Base-by-base conservation (phyloP, 768 basidiomycete species). In the Mycena pura region DNA sequence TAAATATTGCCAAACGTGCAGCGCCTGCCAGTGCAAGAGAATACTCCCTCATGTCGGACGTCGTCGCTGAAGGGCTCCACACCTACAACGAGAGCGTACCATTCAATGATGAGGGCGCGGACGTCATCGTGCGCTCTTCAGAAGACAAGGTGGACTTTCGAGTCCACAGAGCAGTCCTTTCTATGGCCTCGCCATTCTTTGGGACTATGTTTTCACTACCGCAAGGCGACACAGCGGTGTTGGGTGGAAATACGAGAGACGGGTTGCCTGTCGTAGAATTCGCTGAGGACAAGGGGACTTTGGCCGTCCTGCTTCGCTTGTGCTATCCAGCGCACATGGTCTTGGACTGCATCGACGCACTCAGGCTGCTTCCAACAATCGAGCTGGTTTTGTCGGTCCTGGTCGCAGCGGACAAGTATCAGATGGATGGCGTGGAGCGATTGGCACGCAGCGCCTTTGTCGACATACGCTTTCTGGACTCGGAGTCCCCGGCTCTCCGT, bases 341-440 rank as follows among this genome's bases (percentile, higher is more conserved):
- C 47, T 65, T 34, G 47, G 50, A 60, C n/a, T 46, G 50, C 44
- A n/a, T n/a, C n/a, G 36, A 31, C 9, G 50, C 44, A 2, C 27
- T 52, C 9, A n/a, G n/a, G n/a, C n/a, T n/a, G n/a, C 25, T 60
- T 13, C 32, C 58, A 8, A 60, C 50, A 2, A 28, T 40, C 3
- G 58, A 69, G 34, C 44, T 61, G 10, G 52, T 67, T 2, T 41
- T 65, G 53, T 25, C 59, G 4, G 65, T 69, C 13, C 17, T 68
- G 3, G 38, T 47, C 9, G 67, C 68, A 10, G 65, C 68, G 2
- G 47, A 15, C 17, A 72, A 74, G 39, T 72, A 74, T 44, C 60
- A 66, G 34, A 74, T 74, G 69, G 57, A 66, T 21, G 60, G 64
- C 13, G 66, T 65, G 15, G 57, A 69, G 31, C 53, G 49, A 5